These are phyloP conservation scores for Calocybe indica DNA, from an alignment of 768 basidiomycete genomes.

Conservation along the genomic window DNA sequence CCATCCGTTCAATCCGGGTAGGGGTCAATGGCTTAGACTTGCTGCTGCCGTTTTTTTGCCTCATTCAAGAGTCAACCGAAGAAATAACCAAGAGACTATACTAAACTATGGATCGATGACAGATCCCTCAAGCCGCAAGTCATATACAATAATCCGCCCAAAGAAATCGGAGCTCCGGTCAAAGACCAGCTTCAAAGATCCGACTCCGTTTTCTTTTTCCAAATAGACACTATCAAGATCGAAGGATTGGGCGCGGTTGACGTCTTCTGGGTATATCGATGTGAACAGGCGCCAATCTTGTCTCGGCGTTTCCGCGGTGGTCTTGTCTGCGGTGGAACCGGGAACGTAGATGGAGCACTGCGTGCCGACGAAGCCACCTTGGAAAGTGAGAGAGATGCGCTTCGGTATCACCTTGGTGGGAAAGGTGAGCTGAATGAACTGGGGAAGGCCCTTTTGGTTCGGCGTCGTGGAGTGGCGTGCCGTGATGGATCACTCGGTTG, in stretches of 20 bases:
- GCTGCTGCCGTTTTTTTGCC: not conserved
- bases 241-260: slow-evolving; percentile 69
- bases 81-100: not conserved
- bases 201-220: slow-evolving; percentile 25
- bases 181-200: slow-evolving; percentile 60
- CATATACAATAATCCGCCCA: slow-evolving; percentile 73
- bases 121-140: slow-evolving; percentile 40
- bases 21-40: slow-evolving; percentile 16
- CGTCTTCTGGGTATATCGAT: slow-evolving; percentile 72
- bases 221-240: slow-evolving; percentile 32
- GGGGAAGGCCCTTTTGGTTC: slow-evolving; percentile 61
- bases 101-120: slow-evolving; percentile 3
- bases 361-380: slow-evolving; percentile 82
- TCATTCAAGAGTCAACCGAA: too few relatives aligned
- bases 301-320: too few relatives aligned
- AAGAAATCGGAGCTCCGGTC: slow-evolving; percentile 84
- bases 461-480: too few relatives aligned
- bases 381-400: slow-evolving; percentile 62
- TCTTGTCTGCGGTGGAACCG: slow-evolving; percentile 8
- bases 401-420: slow-evolving; percentile 45
- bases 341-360: slow-evolving; percentile 45
- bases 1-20: slow-evolving; percentile 38
- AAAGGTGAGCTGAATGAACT: slow-evolving; percentile 67
- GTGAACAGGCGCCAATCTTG: slow-evolving; percentile 46
- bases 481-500: not conserved